Evolutionary conservation across 139 green algal species (phyloP), one percentile per base, ranked within the genome.

Genomic region (Chlorella sp.): DNA sequence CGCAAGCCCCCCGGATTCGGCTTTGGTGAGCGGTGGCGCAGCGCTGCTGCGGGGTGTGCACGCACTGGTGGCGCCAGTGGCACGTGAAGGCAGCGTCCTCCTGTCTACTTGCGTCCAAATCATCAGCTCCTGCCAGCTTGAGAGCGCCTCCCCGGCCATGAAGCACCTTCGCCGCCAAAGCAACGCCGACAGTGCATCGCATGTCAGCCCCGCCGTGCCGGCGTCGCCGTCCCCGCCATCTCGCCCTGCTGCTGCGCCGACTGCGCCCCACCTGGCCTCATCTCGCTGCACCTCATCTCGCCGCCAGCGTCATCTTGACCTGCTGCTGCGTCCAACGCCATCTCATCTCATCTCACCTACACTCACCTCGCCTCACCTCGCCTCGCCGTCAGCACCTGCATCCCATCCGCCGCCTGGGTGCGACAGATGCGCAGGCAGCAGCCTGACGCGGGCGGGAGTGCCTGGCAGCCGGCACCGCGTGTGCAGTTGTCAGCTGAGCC

Each of bases 1-100:
- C 75, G 91, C 32, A 91, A 93, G 83, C 90, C 90, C 7, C 90
- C 90, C 12, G 91, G 91, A 18, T 94, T 92, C 72, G 76, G 57
- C 34, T 82, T 82, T 60, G 90, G 89, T 92, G 83, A 89, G 87
- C 44, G 34, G 16, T 36, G 15, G 20, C 17, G 21, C 21, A 32
- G 21, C 62, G 12, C n/a, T n/a, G n/a, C n/a, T n/a, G n/a, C n/a
- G n/a, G n/a, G n/a, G n/a, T n/a, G n/a, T n/a, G n/a, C n/a, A n/a
- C n/a, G n/a, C n/a, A n/a, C 30, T 13, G 7, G 32, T 26, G 13
- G 2, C 28, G 63, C n/a, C 13, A 30, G 3, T 20, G 63, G 17
- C n/a, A n/a, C n/a, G n/a, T n/a, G n/a, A n/a, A n/a, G n/a, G n/a
- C n/a, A n/a, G n/a, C n/a, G n/a, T n/a, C n/a, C n/a, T n/a, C n/a